phyloP scores from a whole-genome alignment of 352 stramenopile species.

The Globisporangium abappressorium region DNA sequence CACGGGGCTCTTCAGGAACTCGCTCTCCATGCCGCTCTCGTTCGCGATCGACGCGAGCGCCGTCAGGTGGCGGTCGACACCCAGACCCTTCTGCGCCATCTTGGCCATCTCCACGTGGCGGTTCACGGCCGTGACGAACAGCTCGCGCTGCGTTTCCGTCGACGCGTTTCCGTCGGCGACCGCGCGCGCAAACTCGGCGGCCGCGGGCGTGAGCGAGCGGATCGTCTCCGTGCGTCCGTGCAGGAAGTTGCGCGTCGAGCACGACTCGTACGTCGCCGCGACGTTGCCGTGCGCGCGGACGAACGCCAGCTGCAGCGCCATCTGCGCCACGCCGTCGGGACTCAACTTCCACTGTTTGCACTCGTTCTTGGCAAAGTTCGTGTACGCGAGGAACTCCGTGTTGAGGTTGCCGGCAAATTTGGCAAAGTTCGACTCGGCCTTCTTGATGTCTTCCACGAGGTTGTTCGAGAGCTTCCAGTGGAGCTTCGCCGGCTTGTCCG shows the following conservation, averaged over 20 bases:
- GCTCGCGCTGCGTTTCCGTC: constrained; percentile 50
- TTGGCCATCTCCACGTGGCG: constrained; percentile 90
- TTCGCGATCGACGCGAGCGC: constrained; percentile 77
- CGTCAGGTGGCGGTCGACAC: constrained; percentile 85
- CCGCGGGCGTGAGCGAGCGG: constrained; percentile 73
- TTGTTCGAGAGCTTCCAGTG: constrained; percentile 79
- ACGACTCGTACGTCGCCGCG: constrained; percentile 90
- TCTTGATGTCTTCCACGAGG: constrained; percentile 69
- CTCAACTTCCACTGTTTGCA: constrained; percentile 92
- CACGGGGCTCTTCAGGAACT: constrained; percentile 80
- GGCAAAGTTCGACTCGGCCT: constrained; percentile 65
- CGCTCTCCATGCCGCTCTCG: constrained; percentile 50
- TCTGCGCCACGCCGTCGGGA: constrained; percentile 89
- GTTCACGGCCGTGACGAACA: constrained; percentile 69
- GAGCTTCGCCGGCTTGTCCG: constrained; percentile 46
- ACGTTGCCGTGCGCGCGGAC: constrained; percentile 72
- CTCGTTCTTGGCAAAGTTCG: constrained; percentile 86
- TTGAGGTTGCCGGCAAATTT: constrained; percentile 65
- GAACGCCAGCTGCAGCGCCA: constrained; percentile 91
- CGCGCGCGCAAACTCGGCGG: constrained; percentile 63
- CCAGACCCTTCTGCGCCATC: constrained; percentile 81
- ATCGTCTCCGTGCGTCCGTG: constrained; percentile 93
- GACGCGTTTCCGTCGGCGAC: constrained; percentile 39
- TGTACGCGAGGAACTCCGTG: constrained; percentile 81
- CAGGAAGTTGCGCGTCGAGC: constrained; percentile 88